These are phyloP conservation scores for Quercus variabilis DNA, from an alignment of 306 rosid genomes.

Conservation along the genomic window DNA sequence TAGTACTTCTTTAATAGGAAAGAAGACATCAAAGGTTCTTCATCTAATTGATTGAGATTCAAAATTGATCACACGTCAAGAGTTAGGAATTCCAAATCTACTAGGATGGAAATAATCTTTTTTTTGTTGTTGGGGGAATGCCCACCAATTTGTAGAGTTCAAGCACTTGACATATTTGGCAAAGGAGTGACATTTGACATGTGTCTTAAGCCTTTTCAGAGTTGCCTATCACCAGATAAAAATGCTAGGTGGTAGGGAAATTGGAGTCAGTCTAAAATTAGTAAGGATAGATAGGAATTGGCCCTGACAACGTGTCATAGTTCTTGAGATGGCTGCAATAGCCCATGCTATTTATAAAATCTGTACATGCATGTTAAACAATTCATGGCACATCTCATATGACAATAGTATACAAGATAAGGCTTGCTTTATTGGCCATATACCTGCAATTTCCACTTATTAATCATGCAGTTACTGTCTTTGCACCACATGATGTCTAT, in stretches of 20 bases:
- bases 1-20: background rate
- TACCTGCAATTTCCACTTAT: background rate
- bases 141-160: background rate
- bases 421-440: slow-evolving; percentile 1
- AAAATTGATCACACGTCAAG: background rate
- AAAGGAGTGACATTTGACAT: background rate
- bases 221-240: background rate
- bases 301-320: background rate
- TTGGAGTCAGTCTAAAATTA: background rate
- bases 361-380: background rate
- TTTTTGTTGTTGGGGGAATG: background rate
- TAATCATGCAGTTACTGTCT: background rate
- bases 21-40: background rate
- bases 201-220: background rate
- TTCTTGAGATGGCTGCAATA: slow-evolving; percentile 2
- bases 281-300: background rate
- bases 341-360: slow-evolving; percentile 15
- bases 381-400: background rate
- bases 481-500: background rate
- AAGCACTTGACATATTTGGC: background rate
- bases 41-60: background rate
- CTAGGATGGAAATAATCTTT: background rate
- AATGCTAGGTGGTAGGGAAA: background rate
- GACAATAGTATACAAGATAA: background rate
- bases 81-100: background rate